Evolutionary conservation across 2,329 filamentous ascomycete species (phyloP), one percentile per base, ranked within the genome.

Genomic region (Fragosphaeria purpurea): DNA sequence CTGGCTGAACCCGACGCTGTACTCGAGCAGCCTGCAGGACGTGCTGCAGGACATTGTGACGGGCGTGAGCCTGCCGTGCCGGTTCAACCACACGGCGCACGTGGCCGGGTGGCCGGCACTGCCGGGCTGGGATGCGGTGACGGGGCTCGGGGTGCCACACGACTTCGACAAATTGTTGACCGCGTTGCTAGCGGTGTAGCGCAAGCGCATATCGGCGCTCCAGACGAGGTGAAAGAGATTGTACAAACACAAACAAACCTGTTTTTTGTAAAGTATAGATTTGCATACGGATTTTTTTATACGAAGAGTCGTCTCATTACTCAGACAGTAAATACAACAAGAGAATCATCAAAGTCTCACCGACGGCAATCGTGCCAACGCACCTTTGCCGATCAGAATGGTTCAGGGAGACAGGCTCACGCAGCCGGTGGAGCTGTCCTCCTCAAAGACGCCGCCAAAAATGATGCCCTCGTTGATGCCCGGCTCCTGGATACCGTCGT

Each of bases 401-500:
- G 4, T 22, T 47, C 55, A 61, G n/a, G 59, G 55, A 1, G 60
- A 61, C 50, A 68, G 51, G 44, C 64, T 67, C 39, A 74, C 55
- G 52, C 70, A 72, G 30, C 64, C 63, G 7, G 59, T 53, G 6
- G 64, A 56, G 56, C 67, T 75, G 55, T 77, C 69, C 63, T 79
- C 76, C 50, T 72, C 61, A 59, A 79, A 79, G 46, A 79, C 69
- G 5, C 74, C 74, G 1, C 69, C 71, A 56, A 68, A 79, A 37
- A 77, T 66, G 40, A 79, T 58, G 2, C 75, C 75, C 61, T 79
- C 76, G 57, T 77, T 60, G 51, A 79, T 72, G 31, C 65, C 68
- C 8, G 64, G 56, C 53, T 68, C 65, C 60, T 79, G 76, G 56
- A 66, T 69, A 5, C 73, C 76, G 40, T 68, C 60, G 59, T 70